Conservation (phyloP, 2,329 filamentous ascomycete species). For the Aulographum hederae region DNA sequence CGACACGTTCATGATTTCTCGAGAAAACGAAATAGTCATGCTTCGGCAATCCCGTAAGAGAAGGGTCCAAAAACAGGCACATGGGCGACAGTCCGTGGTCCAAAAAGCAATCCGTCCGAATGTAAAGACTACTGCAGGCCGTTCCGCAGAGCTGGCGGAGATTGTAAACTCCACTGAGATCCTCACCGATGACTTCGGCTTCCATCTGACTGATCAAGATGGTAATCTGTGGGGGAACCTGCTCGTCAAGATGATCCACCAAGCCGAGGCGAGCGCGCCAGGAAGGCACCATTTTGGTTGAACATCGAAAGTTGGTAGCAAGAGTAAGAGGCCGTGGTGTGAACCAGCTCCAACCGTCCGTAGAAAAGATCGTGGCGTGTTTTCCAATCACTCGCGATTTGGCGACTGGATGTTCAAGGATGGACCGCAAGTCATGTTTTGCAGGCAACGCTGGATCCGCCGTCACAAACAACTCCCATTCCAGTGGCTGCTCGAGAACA, state of each 20-base stretch:
- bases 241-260: neutral
- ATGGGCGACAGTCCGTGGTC: too few species aligned
- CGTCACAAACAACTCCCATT: conserved; percentile 14
- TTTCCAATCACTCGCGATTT: neutral
- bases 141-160: neutral
- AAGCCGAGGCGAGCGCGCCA: neutral
- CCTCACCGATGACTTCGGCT: neutral
- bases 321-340: too few species aligned
- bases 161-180: neutral
- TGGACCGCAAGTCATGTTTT: conserved; percentile 8
- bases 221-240: neutral
- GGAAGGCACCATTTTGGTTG: neutral
- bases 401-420: conserved; percentile 12
- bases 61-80: conserved; percentile 42
- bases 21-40: conserved; percentile 41
- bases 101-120: too few species aligned
- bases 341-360: neutral
- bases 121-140: neutral
- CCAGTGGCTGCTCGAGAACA: conserved; percentile 6
- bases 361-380: neutral
- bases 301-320: neutral
- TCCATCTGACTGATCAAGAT: neutral
- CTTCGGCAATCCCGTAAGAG: conserved; percentile 24
- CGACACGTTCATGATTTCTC: conserved; percentile 23
- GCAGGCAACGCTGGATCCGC: conserved; percentile 7